Evolutionary conservation across 805 yeast genomes (phyloP).

Genomic region (Saccharomycopsis capsularis): DNA sequence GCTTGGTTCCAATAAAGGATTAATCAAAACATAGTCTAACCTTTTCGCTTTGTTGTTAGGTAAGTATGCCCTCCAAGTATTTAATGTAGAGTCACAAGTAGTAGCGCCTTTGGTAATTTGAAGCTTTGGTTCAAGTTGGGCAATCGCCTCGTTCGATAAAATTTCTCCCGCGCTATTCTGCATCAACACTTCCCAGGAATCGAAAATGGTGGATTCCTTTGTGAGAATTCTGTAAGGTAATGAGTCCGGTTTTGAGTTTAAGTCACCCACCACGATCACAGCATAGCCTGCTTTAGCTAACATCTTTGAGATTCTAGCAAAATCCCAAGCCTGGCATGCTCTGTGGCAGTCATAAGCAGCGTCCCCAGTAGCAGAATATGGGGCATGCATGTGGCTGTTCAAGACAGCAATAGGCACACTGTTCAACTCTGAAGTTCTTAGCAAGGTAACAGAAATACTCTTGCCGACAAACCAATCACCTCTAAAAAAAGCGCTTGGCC

Average conservation of each 20-base stretch:
- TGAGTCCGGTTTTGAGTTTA: constrained; percentile 83
- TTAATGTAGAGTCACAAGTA: constrained; percentile 82
- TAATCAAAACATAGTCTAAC: constrained; percentile 83
- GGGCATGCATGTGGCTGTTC: constrained; percentile 97
- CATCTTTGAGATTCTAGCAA: constrained; percentile 56
- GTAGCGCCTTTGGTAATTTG: constrained; percentile 74
- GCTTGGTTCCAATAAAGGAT: constrained; percentile 45
- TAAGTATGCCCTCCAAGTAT: constrained; percentile 69
- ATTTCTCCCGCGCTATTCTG: constrained; percentile 1
- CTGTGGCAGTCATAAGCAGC: constrained; percentile 87
- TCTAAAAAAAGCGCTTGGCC: constrained; percentile 86
- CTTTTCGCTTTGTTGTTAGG: constrained; percentile 69
- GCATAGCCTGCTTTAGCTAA: constrained; percentile 72
- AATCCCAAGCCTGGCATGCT: constrained; percentile 95
- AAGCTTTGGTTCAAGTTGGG: constrained; percentile 41
- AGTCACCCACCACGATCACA: constrained; percentile 86
- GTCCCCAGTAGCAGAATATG: constrained; percentile 76
- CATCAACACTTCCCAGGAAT: constrained; percentile 66
- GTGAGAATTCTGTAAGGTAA: constrained; percentile 73
- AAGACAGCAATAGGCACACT: constrained; percentile 63
- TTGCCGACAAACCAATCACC: constrained; percentile 99
- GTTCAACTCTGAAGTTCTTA: constrained; percentile 43
- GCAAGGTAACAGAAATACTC: constrained; percentile 65
- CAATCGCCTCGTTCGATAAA: constrained; percentile 32
- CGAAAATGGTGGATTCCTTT: constrained; percentile 58